Base-by-base conservation (phyloP, 805 yeast species). In the Teunomyces gatunensis region DNA sequence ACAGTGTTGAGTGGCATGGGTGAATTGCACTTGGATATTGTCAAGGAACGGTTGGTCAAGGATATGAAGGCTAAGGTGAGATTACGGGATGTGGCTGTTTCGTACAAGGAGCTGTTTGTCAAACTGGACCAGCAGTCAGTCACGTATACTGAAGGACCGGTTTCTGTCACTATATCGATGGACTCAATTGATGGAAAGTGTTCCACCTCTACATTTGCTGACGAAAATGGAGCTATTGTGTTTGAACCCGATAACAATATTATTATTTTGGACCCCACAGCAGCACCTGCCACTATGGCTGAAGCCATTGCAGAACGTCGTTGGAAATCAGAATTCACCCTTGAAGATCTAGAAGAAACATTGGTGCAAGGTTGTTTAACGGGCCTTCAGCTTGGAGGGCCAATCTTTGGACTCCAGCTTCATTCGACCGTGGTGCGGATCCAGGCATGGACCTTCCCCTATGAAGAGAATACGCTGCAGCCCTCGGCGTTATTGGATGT, bases 1-100 rank as follows among this genome's bases (percentile, higher is more conserved):
- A 84, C 91, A 2, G 78, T 91, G 23, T 67, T 94, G 27, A 84
- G 96, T 15, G 99, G 99, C 28, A 92, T 92, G 98, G 99, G 99
- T 35, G 98, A 94, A 60, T 74, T 94, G 42, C 99, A 94, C 68
- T 74, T 94, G 43, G 98, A 94, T 55, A 90, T 94, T 54, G 87
- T 94, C 1, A 77, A 75, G 42, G 94, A 89, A 57, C 74, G 97
- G 47, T 74, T 90, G 36, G 68, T 88, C n/a, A 79, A 79, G 37
- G 96, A 89, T 48, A 75, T 90, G 77, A 85, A 85, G 62, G 96
- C 96, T 2, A 82, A 84, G 47, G 86, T 88, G 1, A 84, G 83
- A 28, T 75, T 89, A 34, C 90, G 97, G 40, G 84, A 84, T 45
- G 88, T 94, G 17, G 88, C 83, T 71, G 96, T 94, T 4, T 87